Evolutionary conservation across 805 yeast species (phyloP).

Genomic region (Pichia insulana): DNA sequence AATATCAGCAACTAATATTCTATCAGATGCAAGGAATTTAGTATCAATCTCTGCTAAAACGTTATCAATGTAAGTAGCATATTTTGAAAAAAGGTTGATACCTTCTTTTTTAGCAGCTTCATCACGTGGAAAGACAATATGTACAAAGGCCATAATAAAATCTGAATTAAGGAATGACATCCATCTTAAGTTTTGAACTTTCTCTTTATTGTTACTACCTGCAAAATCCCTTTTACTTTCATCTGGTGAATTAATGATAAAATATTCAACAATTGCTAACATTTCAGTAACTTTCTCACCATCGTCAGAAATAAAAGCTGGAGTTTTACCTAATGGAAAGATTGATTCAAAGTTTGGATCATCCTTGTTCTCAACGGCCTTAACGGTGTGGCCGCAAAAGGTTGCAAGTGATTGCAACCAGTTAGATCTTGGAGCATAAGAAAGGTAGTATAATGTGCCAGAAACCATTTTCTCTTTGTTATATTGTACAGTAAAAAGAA

Average conservation of each 20-base stretch:
- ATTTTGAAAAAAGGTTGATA: too few relatives aligned
- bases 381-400: neutral
- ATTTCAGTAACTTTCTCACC: slow-evolving; percentile 7
- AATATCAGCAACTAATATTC: too few relatives aligned
- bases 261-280: slow-evolving; percentile 2
- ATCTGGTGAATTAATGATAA: neutral
- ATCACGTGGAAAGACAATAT: neutral
- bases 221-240: neutral
- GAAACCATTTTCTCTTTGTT: slow-evolving; percentile 6
- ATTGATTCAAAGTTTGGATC: neutral
- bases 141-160: neutral
- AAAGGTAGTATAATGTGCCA: slow-evolving; percentile 8
- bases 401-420: slow-evolving; percentile 2
- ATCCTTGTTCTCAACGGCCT: neutral
- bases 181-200: neutral
- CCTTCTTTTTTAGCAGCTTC: neutral
- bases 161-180: neutral
- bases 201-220: slow-evolving; percentile 15
- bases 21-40: too few relatives aligned
- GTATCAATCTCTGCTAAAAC: too few relatives aligned
- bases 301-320: slow-evolving; percentile 4
- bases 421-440: slow-evolving; percentile 2
- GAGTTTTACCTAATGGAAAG: slow-evolving; percentile 4
- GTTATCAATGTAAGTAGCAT: too few relatives aligned
- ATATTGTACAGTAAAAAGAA: too few relatives aligned